Conservation (phyloP, 495 filamentous ascomycete genomes). For the Oidiodendron maius region DNA sequence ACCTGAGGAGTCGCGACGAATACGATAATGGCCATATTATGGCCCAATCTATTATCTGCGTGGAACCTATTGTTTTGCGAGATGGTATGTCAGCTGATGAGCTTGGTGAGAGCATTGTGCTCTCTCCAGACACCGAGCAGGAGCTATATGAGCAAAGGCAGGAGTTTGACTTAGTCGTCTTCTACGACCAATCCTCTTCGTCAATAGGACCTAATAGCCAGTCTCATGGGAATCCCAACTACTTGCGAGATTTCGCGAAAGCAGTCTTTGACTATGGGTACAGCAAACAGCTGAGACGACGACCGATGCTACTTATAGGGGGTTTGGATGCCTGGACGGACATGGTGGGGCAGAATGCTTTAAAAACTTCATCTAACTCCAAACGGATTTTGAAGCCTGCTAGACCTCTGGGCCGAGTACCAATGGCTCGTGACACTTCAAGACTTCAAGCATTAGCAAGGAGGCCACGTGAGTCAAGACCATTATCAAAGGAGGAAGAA, state of each 20-base stretch:
- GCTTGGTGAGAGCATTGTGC: slow-evolving; percentile 72
- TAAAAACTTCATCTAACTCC: slow-evolving; percentile 33
- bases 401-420: slow-evolving; percentile 21
- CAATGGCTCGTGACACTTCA: slow-evolving; percentile 29
- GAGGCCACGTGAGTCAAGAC: slow-evolving; percentile 19
- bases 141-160: slow-evolving; percentile 68
- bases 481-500: slow-evolving; percentile 33
- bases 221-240: slow-evolving; percentile 41
- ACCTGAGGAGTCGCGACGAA: slow-evolving; percentile 73
- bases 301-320: slow-evolving; percentile 72
- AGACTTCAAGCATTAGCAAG: slow-evolving; percentile 33
- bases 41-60: slow-evolving; percentile 73
- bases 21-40: slow-evolving; percentile 88
- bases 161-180: slow-evolving; percentile 80
- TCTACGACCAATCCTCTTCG: slow-evolving; percentile 71
- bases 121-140: slow-evolving; percentile 71
- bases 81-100: slow-evolving; percentile 80
- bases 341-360: slow-evolving; percentile 62
- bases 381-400: slow-evolving; percentile 14
- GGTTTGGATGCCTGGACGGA: slow-evolving; percentile 83
- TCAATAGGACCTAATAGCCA: slow-evolving; percentile 40
- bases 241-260: slow-evolving; percentile 65
- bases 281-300: slow-evolving; percentile 55
- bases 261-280: slow-evolving; percentile 81
- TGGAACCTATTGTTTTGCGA: slow-evolving; percentile 76